Percentiles rank a stretch among this genome's conserved stretches.
Conservation (phyloP, 2,329 filamentous ascomycete species). For the Colletotrichum sp. region DNA sequence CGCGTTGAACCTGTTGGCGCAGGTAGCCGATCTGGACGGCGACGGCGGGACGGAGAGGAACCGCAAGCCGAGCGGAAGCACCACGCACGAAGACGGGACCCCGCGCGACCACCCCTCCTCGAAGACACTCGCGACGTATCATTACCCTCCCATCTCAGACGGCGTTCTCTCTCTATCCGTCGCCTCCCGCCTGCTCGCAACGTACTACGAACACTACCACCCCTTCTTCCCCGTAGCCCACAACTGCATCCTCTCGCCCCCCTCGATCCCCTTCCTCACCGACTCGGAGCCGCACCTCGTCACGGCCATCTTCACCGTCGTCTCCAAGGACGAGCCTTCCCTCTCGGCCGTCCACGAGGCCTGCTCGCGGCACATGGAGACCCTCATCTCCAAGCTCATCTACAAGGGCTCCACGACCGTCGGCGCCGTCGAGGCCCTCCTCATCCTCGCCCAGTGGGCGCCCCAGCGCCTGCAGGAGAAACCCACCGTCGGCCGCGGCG, state of each 20-base stretch:
- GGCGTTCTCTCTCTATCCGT: slow-evolving; percentile 30
- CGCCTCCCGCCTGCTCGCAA: slow-evolving; percentile 1
- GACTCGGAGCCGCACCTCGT: slow-evolving; percentile 65
- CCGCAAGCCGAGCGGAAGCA: slow-evolving; percentile 11
- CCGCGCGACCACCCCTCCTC: not conserved
- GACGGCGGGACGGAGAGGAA: not conserved
- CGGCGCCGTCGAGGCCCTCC: slow-evolving; percentile 72
- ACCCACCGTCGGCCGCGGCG: slow-evolving; percentile 70
- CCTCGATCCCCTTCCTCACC: slow-evolving; percentile 61
- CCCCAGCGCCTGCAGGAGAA: slow-evolving; percentile 68
- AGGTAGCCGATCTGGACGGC: slow-evolving; percentile 43
- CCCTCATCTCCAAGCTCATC: slow-evolving; percentile 68
- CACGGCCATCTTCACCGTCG: slow-evolving; percentile 73
- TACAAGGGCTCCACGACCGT: slow-evolving; percentile 71
- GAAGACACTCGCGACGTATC: not conserved
- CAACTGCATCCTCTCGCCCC: slow-evolving; percentile 60
- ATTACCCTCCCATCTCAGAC: slow-evolving; percentile 37
- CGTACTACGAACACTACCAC: slow-evolving; percentile 67
- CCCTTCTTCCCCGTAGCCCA: slow-evolving; percentile 74
- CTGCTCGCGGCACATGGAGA: slow-evolving; percentile 74
- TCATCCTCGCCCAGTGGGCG: slow-evolving; percentile 76
- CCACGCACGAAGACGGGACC: slow-evolving; percentile 14
- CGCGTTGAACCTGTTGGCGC: slow-evolving; percentile 43
- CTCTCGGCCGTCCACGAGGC: slow-evolving; percentile 68
- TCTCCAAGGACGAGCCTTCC: slow-evolving; percentile 72